Base-by-base conservation (phyloP, 306 rosid genomes). In the Hylodesmum podocarpum region DNA sequence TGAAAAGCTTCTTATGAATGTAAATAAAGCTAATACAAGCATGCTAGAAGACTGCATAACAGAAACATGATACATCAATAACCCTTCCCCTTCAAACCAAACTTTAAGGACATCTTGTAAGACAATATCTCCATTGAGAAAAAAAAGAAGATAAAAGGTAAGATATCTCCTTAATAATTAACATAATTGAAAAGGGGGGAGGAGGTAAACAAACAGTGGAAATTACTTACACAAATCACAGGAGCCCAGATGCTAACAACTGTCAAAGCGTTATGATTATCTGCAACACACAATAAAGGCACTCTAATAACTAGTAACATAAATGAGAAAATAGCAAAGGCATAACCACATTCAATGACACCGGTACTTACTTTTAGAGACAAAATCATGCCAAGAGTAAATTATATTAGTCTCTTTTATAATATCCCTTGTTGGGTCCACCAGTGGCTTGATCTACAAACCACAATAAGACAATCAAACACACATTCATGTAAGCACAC, bases 321-420 rank as follows among this genome's bases (percentile, higher is more conserved):
- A 54, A 66, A 57, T 27, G 22, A 49, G 36, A 70, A 79, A 70
- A 54, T 77, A n/a, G 33, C 18, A 74, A 72, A 66, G 40, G 33
- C 36, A 33, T 13, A 15, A 50, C 37, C 41, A 43, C 16, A 62
- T 39, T 9, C 57, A 63, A 58, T 51, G 24, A 76, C 27, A 46
- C 68, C 75, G 24, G 22, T 5, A 54, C 97, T 90, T 84, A 94
- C 98, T 65, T 79, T 76, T 59, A 41, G 98, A 94, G 33, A 94
- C 82, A 1, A 94, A 84, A 81, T 92, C 97, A 82, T 92, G 98
- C 98, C 97, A 92, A 27, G 96, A 82, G 85, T 92, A 92, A 0
- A 0, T 1, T 25, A 92, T 22, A 58, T 41, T 3, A 39, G 0
- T 25, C 83, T 80, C 37, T 2, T 1, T 19, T 76, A 94, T 80